Percentiles rank a stretch among this genome's conserved stretches.
phyloP scores from a whole-genome alignment of 1,284 basidiomycete genomes.

The Pascua sp. region DNA sequence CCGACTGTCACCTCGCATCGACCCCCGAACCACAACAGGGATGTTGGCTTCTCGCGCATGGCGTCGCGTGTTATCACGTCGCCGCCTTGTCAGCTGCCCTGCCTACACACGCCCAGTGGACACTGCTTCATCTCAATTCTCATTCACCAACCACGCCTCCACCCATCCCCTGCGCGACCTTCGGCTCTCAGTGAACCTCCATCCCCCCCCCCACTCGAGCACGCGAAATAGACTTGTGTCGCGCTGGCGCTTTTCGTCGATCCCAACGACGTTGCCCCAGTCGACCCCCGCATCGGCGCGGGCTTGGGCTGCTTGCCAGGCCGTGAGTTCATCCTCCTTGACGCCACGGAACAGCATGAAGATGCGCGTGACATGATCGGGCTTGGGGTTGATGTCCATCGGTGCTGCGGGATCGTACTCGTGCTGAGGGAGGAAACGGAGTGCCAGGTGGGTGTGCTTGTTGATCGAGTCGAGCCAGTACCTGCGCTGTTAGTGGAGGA shows the following conservation, averaged over 20 bases:
- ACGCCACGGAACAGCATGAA: conserved; percentile 56
- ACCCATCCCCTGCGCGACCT: too few species aligned
- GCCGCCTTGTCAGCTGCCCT: too few species aligned
- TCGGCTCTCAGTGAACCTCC: conserved; percentile 27
- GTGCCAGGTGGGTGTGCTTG: conserved; percentile 51
- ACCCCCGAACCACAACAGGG: too few species aligned
- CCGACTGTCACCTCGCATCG: too few species aligned
- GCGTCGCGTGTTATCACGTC: too few species aligned
- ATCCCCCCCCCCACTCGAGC: conserved; percentile 51
- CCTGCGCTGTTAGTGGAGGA: conserved; percentile 5
- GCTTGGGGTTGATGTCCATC: conserved; percentile 48
- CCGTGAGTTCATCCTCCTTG: conserved; percentile 9
- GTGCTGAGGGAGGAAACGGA: conserved; percentile 54
- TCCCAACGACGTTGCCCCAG: conserved; percentile 34
- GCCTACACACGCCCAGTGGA: too few species aligned
- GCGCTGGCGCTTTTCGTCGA: conserved; percentile 19
- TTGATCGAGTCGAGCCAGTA: conserved; percentile 51
- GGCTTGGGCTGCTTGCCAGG: conserved; percentile 27
- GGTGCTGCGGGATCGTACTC: conserved; percentile 51
- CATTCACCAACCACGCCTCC: too few species aligned
- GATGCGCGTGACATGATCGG: conserved; percentile 52
- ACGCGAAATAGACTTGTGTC: conserved; percentile 39
- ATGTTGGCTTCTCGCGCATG: too few species aligned
- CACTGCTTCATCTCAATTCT: too few species aligned
- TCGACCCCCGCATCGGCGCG: conserved; percentile 18